These are phyloP conservation scores for Cubamyces sp. DNA, from an alignment of 768 basidiomycete species.

Conservation along the genomic window DNA sequence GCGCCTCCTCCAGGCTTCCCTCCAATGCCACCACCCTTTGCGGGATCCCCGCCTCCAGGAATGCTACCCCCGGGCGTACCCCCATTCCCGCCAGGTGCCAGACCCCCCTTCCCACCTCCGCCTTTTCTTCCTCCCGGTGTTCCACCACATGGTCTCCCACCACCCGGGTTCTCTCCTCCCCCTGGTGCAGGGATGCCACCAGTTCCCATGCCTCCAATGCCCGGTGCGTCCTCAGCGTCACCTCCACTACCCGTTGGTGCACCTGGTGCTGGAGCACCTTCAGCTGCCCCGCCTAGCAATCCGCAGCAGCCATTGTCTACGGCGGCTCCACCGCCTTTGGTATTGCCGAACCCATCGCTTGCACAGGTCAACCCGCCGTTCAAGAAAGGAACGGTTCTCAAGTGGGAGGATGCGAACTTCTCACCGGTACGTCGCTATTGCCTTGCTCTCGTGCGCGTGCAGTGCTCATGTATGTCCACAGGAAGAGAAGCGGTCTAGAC, in stretches of 20 bases:
- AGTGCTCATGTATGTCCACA: constrained; percentile 34
- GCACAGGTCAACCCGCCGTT: constrained; percentile 72
- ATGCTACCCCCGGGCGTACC: constrained; percentile 43
- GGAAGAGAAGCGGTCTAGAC: constrained; percentile 78
- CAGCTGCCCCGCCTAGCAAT: constrained; percentile 33
- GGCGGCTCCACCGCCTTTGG: constrained; percentile 36
- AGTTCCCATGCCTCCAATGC: constrained; percentile 30
- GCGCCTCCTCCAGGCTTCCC: constrained; percentile 58
- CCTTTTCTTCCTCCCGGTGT: constrained; percentile 40
- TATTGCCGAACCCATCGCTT: constrained; percentile 58
- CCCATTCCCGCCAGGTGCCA: constrained; percentile 43
- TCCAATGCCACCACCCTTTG: constrained; percentile 38
- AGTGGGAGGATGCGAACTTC: constrained; percentile 79
- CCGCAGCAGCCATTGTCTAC: constrained; percentile 30
- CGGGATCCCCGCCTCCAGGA: constrained; percentile 47
- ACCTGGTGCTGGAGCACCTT: constrained; percentile 33
- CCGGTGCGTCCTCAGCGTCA: constrained; percentile 27
- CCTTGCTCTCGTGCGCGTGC: constrained; percentile 2
- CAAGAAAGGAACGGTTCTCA: constrained; percentile 76
- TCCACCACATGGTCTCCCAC: constrained; percentile 39
- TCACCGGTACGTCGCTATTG: constrained; percentile 60
- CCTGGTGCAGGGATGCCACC: constrained; percentile 32
- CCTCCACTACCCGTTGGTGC: constrained; percentile 34
- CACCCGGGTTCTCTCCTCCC: constrained; percentile 35
- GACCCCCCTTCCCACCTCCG: constrained; percentile 41